These are phyloP conservation scores for Phialocephala sp. DNA, from an alignment of 2,329 filamentous ascomycete species.

Conservation along the genomic window DNA sequence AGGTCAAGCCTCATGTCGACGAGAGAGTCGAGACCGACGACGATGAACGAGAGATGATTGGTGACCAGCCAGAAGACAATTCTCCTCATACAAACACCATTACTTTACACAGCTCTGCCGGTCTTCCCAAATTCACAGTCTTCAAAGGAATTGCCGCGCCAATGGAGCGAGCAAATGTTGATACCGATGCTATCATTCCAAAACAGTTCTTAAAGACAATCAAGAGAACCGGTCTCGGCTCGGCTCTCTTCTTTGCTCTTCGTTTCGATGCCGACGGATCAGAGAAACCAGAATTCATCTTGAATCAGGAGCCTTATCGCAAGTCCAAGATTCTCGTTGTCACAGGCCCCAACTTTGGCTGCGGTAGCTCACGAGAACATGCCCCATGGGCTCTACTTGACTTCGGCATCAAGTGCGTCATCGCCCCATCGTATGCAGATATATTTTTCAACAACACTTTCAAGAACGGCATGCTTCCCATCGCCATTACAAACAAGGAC, in stretches of 20 bases:
- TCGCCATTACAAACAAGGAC: constrained; percentile 71
- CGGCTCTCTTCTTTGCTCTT: constrained; percentile 84
- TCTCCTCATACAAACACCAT: constrained; percentile 68
- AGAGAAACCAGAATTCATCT: constrained; percentile 81
- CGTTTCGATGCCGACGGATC: constrained; percentile 76
- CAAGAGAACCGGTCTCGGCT: constrained; percentile 92
- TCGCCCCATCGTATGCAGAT: constrained; percentile 87
- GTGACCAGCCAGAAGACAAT: constrained; percentile 67
- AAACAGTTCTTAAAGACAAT: constrained; percentile 99
- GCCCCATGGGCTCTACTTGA: constrained; percentile 96
- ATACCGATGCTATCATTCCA: constrained; percentile 99
- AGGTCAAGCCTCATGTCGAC: constrained; percentile 55
- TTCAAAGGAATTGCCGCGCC: constrained; percentile 89
- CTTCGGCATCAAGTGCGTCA: constrained; percentile 93
- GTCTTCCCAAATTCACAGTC: constrained; percentile 82
- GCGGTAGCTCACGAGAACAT: constrained; percentile 90
- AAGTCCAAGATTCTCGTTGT: constrained; percentile 87
- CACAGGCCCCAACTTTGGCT: constrained; percentile 94
- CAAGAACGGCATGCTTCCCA: constrained; percentile 98
- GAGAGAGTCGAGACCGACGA: constrained; percentile 58
- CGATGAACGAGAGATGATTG: constrained; percentile 57
- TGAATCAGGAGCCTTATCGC: constrained; percentile 89
- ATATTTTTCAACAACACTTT: constrained; percentile 99
- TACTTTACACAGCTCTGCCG: constrained; percentile 56
- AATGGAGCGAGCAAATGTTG: constrained; percentile 86